Evolutionary conservation across 2,329 filamentous ascomycete genomes (phyloP).

Genomic region (Sporothrix curviconia): DNA sequence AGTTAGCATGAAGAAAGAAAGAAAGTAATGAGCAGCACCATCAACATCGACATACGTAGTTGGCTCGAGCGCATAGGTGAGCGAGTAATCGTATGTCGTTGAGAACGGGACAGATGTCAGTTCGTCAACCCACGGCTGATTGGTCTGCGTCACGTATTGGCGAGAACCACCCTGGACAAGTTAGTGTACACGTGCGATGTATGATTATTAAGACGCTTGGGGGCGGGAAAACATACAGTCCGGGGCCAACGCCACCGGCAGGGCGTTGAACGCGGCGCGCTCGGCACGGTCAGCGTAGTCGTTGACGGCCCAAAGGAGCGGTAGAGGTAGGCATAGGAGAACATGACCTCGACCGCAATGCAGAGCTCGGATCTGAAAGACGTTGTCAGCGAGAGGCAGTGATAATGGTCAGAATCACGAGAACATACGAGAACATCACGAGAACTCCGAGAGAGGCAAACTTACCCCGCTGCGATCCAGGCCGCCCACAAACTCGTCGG

Average conservation of each 20-base stretch:
- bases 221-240: slow-evolving; percentile 28
- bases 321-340: slow-evolving; percentile 45
- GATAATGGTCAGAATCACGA: too few species aligned
- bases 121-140: slow-evolving; percentile 44
- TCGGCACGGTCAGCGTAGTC: slow-evolving; percentile 42
- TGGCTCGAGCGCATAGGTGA: slow-evolving; percentile 46
- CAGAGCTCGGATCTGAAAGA: slow-evolving; percentile 41
- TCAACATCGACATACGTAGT: slow-evolving; percentile 16
- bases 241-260: slow-evolving; percentile 42
- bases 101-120: slow-evolving; percentile 36
- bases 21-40: slow-evolving; percentile 11
- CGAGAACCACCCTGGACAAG: slow-evolving; percentile 40
- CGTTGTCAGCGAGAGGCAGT: not conserved
- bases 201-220: not conserved
- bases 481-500: slow-evolving; percentile 42
- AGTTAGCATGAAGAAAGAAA: not conserved
- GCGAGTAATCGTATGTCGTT: slow-evolving; percentile 39
- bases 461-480: slow-evolving; percentile 31
- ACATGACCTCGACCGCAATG: slow-evolving; percentile 45
- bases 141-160: slow-evolving; percentile 47
- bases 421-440: too few species aligned
- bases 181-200: too few species aligned
- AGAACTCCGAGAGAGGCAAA: not conserved
- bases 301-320: slow-evolving; percentile 37
- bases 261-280: slow-evolving; percentile 44